Conservation (phyloP, 208 protist genomes). For the Trichomonas tenax region DNA sequence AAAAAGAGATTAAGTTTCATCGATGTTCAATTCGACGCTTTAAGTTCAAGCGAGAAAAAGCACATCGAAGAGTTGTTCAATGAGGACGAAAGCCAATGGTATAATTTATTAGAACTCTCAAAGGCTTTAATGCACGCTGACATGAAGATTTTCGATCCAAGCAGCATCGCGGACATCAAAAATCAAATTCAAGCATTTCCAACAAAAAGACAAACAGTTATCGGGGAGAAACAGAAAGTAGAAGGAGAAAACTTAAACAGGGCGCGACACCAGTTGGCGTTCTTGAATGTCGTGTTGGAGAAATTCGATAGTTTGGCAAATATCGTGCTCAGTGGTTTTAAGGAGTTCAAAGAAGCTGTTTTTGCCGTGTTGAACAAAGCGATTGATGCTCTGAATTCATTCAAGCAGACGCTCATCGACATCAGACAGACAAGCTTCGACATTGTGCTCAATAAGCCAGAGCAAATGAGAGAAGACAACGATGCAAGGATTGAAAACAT, state of each 20-base stretch:
- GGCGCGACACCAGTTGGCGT: not conserved
- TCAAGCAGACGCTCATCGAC: not conserved
- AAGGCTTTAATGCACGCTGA: not conserved
- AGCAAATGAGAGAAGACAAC: not conserved
- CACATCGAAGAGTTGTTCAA: not conserved
- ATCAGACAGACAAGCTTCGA: not conserved
- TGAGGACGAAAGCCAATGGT: not conserved
- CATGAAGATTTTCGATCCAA: not conserved
- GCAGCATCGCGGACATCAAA: not conserved
- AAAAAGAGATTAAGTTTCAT: not conserved
- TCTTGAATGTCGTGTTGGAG: not conserved
- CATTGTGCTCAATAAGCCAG: not conserved
- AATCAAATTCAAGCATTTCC: not conserved
- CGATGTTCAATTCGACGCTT: not conserved
- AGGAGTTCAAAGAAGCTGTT: not conserved
- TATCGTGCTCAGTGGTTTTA: not conserved
- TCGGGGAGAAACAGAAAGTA: not conserved
- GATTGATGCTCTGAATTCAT: not conserved
- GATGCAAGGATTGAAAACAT: not conserved
- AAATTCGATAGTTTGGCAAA: not conserved
- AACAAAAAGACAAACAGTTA: not conserved
- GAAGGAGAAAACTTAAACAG: not conserved
- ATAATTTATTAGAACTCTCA: not conserved
- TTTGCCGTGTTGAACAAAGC: not conserved
- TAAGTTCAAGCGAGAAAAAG: not conserved